Base-by-base conservation (phyloP, 164 flowering plant genomes). In the Kingdonia uniflora region DNA sequence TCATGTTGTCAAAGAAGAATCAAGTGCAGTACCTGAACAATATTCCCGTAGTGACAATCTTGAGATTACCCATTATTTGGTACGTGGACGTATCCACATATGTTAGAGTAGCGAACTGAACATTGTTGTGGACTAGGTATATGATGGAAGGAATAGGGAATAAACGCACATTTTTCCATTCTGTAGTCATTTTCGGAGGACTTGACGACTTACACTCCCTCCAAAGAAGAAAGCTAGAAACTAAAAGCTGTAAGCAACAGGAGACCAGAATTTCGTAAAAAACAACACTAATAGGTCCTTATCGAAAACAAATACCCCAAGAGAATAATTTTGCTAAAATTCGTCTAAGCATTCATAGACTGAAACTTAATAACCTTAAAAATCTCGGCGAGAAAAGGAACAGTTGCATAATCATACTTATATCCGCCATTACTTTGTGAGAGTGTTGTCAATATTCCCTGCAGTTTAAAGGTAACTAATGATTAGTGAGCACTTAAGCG, bases 391-490 rank as follows among this genome's bases (percentile, higher is more conserved):
- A 92, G n/a, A n/a, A n/a, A n/a, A n/a, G n/a, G n/a, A n/a, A n/a
- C n/a, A n/a, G n/a, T n/a, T n/a, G n/a, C n/a, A n/a, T n/a, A n/a
- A n/a, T n/a, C n/a, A n/a, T n/a, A n/a, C n/a, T n/a, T n/a, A n/a
- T n/a, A n/a, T n/a, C n/a, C n/a, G n/a, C n/a, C n/a, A n/a, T n/a
- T n/a, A n/a, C n/a, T n/a, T n/a, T n/a, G n/a, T n/a, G n/a, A n/a
- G n/a, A n/a, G n/a, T n/a, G n/a, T n/a, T n/a, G 95, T 88, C 66
- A 87, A 68, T 51, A 91, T 87, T 42, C 98, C 98, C 98, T 91
- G 79, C 47, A 62, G 56, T 21, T 21, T 13, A 57, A 62, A 16
- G 15, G n/a, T 23, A 24, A 49, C n/a, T n/a, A 3, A 11, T 21
- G 13, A 2, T 43, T 19, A 49, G 35, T 61, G 40, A 15, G 5